Conservation (phyloP, 2,329 filamentous ascomycete species). For the Lasiodiplodia hormozganensis region DNA sequence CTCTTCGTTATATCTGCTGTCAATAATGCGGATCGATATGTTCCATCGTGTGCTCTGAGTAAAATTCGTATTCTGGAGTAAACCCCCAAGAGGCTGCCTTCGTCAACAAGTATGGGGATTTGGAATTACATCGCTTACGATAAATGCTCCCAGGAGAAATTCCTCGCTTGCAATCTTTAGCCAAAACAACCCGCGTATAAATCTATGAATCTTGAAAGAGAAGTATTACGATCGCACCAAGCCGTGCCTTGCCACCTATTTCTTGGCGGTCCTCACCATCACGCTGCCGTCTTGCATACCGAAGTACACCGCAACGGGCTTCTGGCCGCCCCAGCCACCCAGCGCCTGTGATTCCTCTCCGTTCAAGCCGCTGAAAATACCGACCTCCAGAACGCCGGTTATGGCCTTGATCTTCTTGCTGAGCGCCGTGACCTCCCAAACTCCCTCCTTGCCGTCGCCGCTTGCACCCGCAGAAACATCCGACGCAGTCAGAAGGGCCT, state of each 20-base stretch:
- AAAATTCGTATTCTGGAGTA: background rate
- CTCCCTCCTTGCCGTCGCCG: conserved; percentile 66
- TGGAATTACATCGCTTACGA: background rate
- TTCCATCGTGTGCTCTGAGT: background rate
- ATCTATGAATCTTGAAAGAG: background rate
- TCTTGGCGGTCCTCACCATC: conserved; percentile 37
- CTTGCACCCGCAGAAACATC: conserved; percentile 55
- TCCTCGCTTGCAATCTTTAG: conserved; percentile 5
- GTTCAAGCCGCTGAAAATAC: conserved; percentile 84
- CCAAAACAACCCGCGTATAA: background rate
- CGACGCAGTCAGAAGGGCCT: conserved; percentile 68
- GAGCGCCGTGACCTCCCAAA: conserved; percentile 81
- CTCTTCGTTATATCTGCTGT: background rate
- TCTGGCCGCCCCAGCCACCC: conserved; percentile 70
- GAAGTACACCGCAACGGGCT: conserved; percentile 93
- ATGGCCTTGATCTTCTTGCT: conserved; percentile 78
- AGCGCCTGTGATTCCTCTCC: conserved; percentile 70
- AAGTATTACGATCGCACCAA: background rate
- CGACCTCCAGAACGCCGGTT: conserved; percentile 88
- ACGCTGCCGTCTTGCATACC: conserved; percentile 73
- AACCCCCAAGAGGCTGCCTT: background rate
- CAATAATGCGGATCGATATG: background rate
- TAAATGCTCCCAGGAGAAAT: background rate
- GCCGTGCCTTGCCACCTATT: background rate
- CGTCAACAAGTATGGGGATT: conserved; percentile 12